A percentile compares a stretch with the other conserved stretches of the same genome.
These are phyloP conservation scores for Fusarium xyrophilum DNA, from an alignment of 2,329 filamentous ascomycete species.

Conservation along the genomic window DNA sequence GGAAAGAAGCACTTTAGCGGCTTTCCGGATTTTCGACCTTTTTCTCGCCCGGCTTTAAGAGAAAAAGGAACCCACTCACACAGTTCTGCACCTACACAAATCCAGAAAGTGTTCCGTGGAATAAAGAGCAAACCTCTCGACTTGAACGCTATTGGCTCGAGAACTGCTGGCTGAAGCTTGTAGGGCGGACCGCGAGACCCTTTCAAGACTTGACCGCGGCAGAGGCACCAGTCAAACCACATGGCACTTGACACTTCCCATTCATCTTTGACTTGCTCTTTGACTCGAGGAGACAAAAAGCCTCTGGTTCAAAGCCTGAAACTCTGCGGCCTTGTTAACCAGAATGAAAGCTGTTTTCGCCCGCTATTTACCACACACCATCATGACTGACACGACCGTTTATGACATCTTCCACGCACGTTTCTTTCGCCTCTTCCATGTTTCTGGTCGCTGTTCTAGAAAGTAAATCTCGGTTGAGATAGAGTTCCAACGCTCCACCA, in stretches of 20 bases:
- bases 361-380: not conserved
- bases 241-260: constrained; percentile 23
- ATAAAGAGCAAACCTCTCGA: constrained; percentile 18
- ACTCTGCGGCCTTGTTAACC: constrained; percentile 19
- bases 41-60: constrained; percentile 2
- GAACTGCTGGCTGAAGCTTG: constrained; percentile 20
- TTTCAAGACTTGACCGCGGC: constrained; percentile 24
- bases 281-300: constrained; percentile 12
- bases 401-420: constrained; percentile 20
- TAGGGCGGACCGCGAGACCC: constrained; percentile 9
- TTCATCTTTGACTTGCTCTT: constrained; percentile 18
- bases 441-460: constrained; percentile 20
- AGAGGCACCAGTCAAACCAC: constrained; percentile 34
- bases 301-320: constrained; percentile 28
- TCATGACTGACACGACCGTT: not conserved
- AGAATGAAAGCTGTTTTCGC: constrained; percentile 9
- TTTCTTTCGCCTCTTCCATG: constrained; percentile 7
- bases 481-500: constrained; percentile 29
- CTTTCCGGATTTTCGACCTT: constrained; percentile 7
- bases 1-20: constrained; percentile 26
- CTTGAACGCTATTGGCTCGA: constrained; percentile 16
- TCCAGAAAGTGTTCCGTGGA: not conserved
- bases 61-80: constrained; percentile 30
- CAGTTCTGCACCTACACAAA: constrained; percentile 13
- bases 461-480: constrained; percentile 6